Evolutionary conservation across 768 basidiomycete genomes (phyloP), one percentile per base, ranked within the genome.

Genomic region (Fomitopsis pulvina): DNA sequence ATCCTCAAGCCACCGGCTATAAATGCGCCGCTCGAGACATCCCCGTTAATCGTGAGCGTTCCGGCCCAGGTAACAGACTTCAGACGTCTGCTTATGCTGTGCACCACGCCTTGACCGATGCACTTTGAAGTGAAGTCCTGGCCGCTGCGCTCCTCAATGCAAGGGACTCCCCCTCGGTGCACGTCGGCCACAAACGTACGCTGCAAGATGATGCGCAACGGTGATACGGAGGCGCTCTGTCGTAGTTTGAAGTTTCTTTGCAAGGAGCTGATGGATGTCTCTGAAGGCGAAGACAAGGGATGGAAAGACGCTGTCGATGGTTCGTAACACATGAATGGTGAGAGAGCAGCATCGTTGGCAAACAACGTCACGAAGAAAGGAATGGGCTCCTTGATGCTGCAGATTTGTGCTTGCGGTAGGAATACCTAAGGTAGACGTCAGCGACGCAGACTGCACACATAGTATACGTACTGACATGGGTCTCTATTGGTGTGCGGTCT

Each of bases 21-120:
- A 49, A 64, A 64, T 9, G 60, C 60, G 1, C 60, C 59, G 20
- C 52, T 45, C 22, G 50, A 30, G 28, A 55, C 29, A 12, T 40
- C 11, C 20, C 51, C 38, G 1, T 60, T 51, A 11, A 61, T 38
- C 22, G 51, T 51, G 46, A 64, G 53, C 39, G 53, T 48, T 4
- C 63, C 61, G 5, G 63, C 53, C 63, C 63, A 64, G 20, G 57
- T 56, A 16, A 61, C 30, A 10, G 53, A 53, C 28, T 38, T 51
- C 9, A 32, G 9, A 25, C 43, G 47, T n/a, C 54, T 47, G 26
- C 42, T 56, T 28, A 48, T 47, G 45, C 39, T 51, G 48, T 62
- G 55, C 20, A 62, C 48, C 10, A 51, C 48, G 16, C 61, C 63
- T 14, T 56, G 53, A 11, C 55, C 60, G n/a, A 62, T 30, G 25